phyloP scores from a whole-genome alignment of 306 rosid species.

The Potentilla sterilis region DNA sequence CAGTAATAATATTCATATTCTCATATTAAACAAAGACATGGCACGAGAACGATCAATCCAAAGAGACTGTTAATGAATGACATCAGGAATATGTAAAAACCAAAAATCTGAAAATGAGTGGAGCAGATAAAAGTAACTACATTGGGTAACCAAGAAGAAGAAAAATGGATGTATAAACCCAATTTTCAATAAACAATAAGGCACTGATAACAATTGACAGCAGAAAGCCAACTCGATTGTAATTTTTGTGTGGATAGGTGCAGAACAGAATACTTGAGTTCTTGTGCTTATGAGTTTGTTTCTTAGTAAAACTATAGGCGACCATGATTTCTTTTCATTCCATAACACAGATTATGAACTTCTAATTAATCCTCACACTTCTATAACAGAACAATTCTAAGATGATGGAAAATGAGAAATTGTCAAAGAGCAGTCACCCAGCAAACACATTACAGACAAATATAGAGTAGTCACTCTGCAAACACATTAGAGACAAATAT shows the following conservation, averaged over 20 bases:
- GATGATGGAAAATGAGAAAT: not conserved
- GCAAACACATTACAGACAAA: not conserved
- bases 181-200: not conserved
- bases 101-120: not conserved
- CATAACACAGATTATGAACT: not conserved
- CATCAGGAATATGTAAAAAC: not conserved
- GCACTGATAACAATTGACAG: too few relatives aligned
- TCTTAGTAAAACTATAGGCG: not conserved
- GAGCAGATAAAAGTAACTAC: not conserved
- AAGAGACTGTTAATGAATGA: not conserved
- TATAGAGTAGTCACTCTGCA: not conserved
- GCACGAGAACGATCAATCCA: not conserved
- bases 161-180: not conserved
- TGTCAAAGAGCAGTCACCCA: not conserved
- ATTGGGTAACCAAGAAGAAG: not conserved
- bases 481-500: not conserved
- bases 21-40: not conserved
- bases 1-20: too few relatives aligned
- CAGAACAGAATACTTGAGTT: not conserved
- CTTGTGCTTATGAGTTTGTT: not conserved
- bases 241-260: not conserved
- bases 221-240: not conserved
- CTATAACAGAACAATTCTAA: not conserved
- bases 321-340: not conserved
- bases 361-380: not conserved